Evolutionary conservation across 306 rosid species (phyloP), one percentile per base, ranked within the genome.

Genomic region (Calophaca sinica): DNA sequence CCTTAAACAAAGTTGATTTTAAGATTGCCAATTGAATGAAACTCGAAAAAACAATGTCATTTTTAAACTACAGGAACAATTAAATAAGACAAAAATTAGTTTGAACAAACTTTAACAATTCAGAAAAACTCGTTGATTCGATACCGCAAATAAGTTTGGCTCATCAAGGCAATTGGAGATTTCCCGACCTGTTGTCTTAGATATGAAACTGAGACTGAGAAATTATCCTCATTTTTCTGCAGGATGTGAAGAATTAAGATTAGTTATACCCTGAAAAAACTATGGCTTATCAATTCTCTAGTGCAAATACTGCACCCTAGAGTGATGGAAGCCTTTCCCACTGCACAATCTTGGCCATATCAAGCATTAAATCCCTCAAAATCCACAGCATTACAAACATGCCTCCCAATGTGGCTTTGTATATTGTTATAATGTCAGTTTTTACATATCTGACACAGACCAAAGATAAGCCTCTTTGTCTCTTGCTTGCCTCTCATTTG

Each of bases 391-490:
- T 12, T 44, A 73, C 48, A 73, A 57, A 58, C 46, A 64, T 65
- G 63, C n/a, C 69, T 55, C 45, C 26, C 26, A 65, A 63, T 12
- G 36, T 7, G 7, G 28, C 8, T 20, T 51, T 68, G 51, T 44
- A 39, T 81, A 26, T 39, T 2, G 13, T 52, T 80, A 35, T 5
- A 44, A 11, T 51, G 67, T 49, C 15, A 54, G 55, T 46, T 54
- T 50, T 78, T 77, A 77, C 97, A 94, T 94, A 88, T 94, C 98
- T 41, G 98, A 82, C 39, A 91, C 93, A 7, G 96, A 94, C 97
- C 97, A 94, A 12, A 91, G 89, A 80, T 91, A 88, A 41, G 98
- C 98, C 84, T 94, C 98, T 66, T 68, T 85, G 62, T 94, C 90
- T 38, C 81, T 84, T 12, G 96, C 96, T 79, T 75, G 92, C 71